phyloP scores from a whole-genome alignment of 345 rosid species.

The Viola odorata region DNA sequence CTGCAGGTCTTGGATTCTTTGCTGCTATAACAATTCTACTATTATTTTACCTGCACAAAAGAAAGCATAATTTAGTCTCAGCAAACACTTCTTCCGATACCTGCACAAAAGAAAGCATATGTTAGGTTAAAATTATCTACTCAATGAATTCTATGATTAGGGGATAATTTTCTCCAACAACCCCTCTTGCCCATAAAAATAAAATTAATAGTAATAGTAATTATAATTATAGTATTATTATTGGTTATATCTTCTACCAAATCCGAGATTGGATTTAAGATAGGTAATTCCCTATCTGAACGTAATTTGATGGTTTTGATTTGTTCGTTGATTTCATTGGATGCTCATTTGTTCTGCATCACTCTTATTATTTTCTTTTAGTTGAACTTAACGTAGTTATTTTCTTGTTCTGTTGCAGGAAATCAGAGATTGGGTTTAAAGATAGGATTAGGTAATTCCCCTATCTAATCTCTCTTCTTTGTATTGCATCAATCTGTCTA shows the following conservation, averaged over 20 bases:
- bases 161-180: too few relatives aligned
- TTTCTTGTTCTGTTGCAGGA: constrained; percentile 21
- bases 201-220: too few relatives aligned
- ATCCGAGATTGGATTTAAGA: too few relatives aligned
- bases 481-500: neutral
- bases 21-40: constrained; percentile 13
- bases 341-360: neutral
- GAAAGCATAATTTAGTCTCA: constrained; percentile 16
- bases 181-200: too few relatives aligned
- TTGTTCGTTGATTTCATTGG: neutral
- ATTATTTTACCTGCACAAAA: constrained; percentile 11
- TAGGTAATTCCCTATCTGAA: too few relatives aligned
- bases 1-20: constrained; percentile 35
- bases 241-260: too few relatives aligned
- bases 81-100: constrained; percentile 13
- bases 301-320: neutral
- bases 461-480: neutral
- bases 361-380: neutral
- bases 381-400: neutral
- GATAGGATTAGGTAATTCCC: constrained; percentile 35
- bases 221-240: too few relatives aligned
- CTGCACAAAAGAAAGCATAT: constrained; percentile 30
- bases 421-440: neutral
- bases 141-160: too few relatives aligned
- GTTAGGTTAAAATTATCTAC: too few relatives aligned